Conservation (phyloP, 805 yeast species). For the Ascoidea tarda region DNA sequence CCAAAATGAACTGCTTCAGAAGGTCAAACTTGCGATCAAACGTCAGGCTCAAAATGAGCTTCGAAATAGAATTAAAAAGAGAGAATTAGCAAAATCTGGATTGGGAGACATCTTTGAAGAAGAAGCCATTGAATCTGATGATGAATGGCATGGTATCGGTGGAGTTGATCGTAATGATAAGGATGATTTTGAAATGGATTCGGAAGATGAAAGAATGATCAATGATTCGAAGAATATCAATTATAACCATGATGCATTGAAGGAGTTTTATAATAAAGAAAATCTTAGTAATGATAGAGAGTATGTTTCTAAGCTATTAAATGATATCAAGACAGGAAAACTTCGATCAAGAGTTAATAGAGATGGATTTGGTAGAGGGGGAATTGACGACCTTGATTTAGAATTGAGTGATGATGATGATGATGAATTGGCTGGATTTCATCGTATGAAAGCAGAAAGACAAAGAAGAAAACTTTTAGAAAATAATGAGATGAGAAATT, state of each 20-base stretch:
- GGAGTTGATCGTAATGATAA: conserved; percentile 52
- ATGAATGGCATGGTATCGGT: conserved; percentile 76
- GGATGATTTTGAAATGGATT: conserved; percentile 41
- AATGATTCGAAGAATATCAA: conserved; percentile 52
- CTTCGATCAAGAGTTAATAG: conserved; percentile 31
- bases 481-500: conserved; percentile 25
- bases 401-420: conserved; percentile 65
- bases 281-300: conserved; percentile 48
- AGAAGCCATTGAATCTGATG: conserved; percentile 83
- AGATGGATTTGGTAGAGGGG: conserved; percentile 23
- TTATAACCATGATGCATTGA: conserved; percentile 42
- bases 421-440: conserved; percentile 14
- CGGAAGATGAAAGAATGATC: conserved; percentile 68
- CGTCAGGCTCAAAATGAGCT: conserved; percentile 12
- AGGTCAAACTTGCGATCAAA: not conserved
- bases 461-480: conserved; percentile 36
- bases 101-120: conserved; percentile 51
- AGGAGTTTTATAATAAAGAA: conserved; percentile 42
- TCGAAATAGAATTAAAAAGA: conserved; percentile 13
- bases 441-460: conserved; percentile 20
- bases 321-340: conserved; percentile 61
- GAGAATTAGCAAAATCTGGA: conserved; percentile 46
- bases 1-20: conserved; percentile 11
- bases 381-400: conserved; percentile 44
- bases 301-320: conserved; percentile 46